phyloP scores from a whole-genome alignment of 2,329 filamentous ascomycete species.

The Trichoderma sp. region DNA sequence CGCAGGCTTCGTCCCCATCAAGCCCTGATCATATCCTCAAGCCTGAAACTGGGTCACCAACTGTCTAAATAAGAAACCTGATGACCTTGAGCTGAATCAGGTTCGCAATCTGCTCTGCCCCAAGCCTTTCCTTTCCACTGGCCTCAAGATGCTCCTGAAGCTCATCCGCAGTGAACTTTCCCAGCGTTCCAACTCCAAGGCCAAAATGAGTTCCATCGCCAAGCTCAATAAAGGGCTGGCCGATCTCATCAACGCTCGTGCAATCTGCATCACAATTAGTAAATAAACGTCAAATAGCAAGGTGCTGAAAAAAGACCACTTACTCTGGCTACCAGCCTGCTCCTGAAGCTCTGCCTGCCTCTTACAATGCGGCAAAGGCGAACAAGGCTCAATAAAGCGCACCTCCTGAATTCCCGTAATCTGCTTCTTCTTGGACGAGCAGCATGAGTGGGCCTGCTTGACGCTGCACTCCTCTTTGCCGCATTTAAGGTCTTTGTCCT shows the following conservation, averaged over 20 bases:
- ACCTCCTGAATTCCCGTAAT: not conserved
- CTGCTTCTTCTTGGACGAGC: not conserved
- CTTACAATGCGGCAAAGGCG: not conserved
- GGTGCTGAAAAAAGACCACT: not conserved
- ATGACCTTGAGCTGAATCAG: not conserved
- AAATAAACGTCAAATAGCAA: not conserved
- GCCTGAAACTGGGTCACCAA: not conserved
- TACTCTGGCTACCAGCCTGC: not conserved
- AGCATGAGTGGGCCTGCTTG: not conserved
- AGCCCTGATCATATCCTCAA: fast-evolving
- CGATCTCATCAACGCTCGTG: not conserved
- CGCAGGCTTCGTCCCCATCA: not conserved
- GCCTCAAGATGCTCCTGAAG: not conserved
- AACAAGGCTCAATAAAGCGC: not conserved
- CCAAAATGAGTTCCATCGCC: not conserved
- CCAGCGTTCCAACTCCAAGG: not conserved
- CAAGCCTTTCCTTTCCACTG: not conserved
- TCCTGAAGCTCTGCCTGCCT: not conserved
- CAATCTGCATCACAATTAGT: not conserved
- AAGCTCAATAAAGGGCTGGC: not conserved
- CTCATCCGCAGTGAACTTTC: not conserved
- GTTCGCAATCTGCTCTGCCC: not conserved
- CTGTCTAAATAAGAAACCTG: not conserved
- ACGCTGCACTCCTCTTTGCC: not conserved
- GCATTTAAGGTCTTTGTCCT: not conserved